These are phyloP conservation scores for Leishmania braziliensis DNA, from an alignment of 208 protist species.

Conservation along the genomic window DNA sequence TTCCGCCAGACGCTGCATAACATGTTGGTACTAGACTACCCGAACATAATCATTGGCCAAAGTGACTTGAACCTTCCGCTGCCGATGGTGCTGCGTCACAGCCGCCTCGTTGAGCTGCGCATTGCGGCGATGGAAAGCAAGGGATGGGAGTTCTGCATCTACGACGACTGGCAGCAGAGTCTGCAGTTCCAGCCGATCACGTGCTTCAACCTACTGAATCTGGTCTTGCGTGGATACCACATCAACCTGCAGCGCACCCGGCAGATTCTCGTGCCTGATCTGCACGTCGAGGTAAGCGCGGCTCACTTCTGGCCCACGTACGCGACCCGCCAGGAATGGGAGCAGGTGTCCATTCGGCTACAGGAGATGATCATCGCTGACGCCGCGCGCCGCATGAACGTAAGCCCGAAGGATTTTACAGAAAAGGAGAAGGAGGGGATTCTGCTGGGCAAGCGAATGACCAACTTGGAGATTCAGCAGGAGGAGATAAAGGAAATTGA, in stretches of 20 bases:
- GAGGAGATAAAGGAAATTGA: conserved; percentile 99
- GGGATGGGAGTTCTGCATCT: conserved; percentile 99
- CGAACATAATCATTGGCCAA: conserved; percentile 99
- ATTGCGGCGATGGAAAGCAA: conserved; percentile 99
- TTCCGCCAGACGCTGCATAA: conserved; percentile 94
- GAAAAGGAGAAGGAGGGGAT: conserved; percentile 99
- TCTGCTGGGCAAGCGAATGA: conserved; percentile 99
- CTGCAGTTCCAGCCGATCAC: conserved; percentile 97
- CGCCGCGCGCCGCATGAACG: conserved; percentile 99
- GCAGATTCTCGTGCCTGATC: conserved; percentile 97
- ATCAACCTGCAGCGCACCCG: conserved; percentile 97
- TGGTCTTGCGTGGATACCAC: conserved; percentile 99
- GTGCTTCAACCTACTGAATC: conserved; percentile 99
- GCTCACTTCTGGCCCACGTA: conserved; percentile 99
- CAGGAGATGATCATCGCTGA: conserved; percentile 99
- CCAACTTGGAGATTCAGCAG: conserved; percentile 97
- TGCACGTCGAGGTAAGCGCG: conserved; percentile 94
- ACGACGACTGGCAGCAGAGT: conserved; percentile 99
- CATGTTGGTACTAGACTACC: conserved; percentile 99
- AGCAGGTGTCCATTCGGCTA: conserved; percentile 97
- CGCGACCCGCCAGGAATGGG: conserved; percentile 98
- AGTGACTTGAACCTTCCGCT: conserved; percentile 99
- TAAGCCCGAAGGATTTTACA: conserved; percentile 99
- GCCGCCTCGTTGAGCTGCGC: conserved; percentile 99
- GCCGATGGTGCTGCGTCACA: conserved; percentile 98